phyloP scores from a whole-genome alignment of 345 rosid genomes.

The Pugionium dolabratum region DNA sequence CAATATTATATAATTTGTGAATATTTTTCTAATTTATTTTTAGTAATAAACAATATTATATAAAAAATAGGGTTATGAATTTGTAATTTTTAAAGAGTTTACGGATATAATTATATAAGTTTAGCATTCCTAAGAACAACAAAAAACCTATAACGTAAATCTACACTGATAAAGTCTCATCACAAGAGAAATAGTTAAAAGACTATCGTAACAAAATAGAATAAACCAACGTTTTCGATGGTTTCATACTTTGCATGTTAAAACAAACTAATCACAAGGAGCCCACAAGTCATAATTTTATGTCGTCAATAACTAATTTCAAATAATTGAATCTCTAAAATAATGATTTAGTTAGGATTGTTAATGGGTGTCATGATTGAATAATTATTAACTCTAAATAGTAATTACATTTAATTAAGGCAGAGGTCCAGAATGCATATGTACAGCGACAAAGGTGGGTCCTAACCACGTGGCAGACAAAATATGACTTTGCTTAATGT shows the following conservation, averaged over 20 bases:
- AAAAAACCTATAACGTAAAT: too few relatives aligned
- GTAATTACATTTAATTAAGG: slow-evolving; percentile 1
- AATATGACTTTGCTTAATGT: slow-evolving; percentile 27
- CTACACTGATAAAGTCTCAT: too few relatives aligned
- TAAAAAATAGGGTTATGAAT: too few relatives aligned
- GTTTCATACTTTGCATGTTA: neutral
- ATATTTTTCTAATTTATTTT: too few relatives aligned
- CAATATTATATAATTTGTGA: too few relatives aligned
- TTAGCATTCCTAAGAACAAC: too few relatives aligned
- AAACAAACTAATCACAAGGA: slow-evolving; percentile 16
- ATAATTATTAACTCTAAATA: slow-evolving; percentile 23
- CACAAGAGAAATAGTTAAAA: too few relatives aligned
- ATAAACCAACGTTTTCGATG: too few relatives aligned
- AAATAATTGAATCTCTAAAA: slow-evolving; percentile 12
- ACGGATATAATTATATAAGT: too few relatives aligned
- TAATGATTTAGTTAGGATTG: slow-evolving; percentile 23
- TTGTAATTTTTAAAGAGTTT: too few relatives aligned
- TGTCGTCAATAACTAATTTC: slow-evolving; percentile 13
- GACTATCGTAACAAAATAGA: too few relatives aligned
- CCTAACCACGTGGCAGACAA: slow-evolving; percentile 42
- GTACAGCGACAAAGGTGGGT: slow-evolving; percentile 34
- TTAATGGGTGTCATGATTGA: slow-evolving; percentile 35
- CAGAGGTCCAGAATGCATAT: slow-evolving; percentile 32
- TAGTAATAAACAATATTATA: too few relatives aligned
- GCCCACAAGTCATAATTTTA: slow-evolving; percentile 20